phyloP scores from a whole-genome alignment of 768 basidiomycete genomes.

The Hericium alpestre region DNA sequence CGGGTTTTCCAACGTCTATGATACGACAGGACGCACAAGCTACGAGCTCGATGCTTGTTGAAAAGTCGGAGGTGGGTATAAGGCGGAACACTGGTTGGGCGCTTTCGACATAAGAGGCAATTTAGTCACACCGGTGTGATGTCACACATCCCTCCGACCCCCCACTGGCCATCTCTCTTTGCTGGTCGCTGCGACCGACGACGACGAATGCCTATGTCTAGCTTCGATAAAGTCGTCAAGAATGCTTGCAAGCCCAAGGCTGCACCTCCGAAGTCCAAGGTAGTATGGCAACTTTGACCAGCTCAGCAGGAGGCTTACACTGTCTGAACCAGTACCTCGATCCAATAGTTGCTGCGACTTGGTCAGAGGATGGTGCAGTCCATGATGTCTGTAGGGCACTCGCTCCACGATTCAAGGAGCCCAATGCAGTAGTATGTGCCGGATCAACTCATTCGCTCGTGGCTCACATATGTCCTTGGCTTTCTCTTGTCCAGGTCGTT shows the following conservation, averaged over 20 bases:
- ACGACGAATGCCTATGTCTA: slow-evolving; percentile 41
- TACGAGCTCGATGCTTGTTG: too few relatives aligned
- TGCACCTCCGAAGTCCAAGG: slow-evolving; percentile 92
- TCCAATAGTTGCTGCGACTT: slow-evolving; percentile 93
- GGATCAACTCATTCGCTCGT: not conserved
- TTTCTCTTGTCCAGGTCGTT: slow-evolving; percentile 51
- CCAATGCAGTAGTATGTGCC: slow-evolving; percentile 72
- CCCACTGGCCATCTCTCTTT: not conserved
- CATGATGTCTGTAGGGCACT: slow-evolving; percentile 90
- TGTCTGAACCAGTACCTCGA: slow-evolving; percentile 69
- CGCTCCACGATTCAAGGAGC: slow-evolving; percentile 75
- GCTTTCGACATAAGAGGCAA: not conserved
- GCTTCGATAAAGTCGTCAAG: slow-evolving; percentile 88
- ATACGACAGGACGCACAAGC: too few relatives aligned
- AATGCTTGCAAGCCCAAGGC: slow-evolving; percentile 96
- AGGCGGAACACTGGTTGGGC: not conserved
- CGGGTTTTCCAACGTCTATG: too few relatives aligned
- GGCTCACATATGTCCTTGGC: not conserved
- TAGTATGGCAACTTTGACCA: slow-evolving; percentile 17
- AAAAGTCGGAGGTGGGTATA: too few relatives aligned
- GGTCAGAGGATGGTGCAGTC: slow-evolving; percentile 87
- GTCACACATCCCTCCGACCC: not conserved
- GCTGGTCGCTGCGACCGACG: slow-evolving; percentile 1
- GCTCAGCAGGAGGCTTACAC: not conserved
- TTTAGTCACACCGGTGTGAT: not conserved